These are phyloP conservation scores for Elsinoe perseae DNA, from an alignment of 2,329 filamentous ascomycete genomes.

Conservation along the genomic window DNA sequence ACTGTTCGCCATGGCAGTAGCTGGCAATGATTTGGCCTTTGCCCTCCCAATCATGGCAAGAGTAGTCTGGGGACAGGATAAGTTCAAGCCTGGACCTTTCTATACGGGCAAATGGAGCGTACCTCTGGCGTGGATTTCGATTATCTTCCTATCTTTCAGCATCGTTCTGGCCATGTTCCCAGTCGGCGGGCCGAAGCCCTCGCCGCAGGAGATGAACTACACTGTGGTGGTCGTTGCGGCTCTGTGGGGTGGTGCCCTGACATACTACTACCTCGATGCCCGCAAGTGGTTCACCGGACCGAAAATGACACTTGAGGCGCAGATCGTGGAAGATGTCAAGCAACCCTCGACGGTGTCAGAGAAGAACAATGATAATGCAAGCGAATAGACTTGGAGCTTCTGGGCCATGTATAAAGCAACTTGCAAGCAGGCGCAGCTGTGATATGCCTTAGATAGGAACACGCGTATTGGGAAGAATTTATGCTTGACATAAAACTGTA, in stretches of 20 bases:
- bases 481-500: too few species aligned
- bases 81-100: slow-evolving; percentile 53
- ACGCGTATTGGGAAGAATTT: too few species aligned
- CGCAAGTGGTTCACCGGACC: slow-evolving; percentile 53
- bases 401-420: too few species aligned
- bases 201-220: slow-evolving; percentile 51
- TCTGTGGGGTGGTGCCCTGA: slow-evolving; percentile 50
- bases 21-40: slow-evolving; percentile 56
- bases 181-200: slow-evolving; percentile 46
- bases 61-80: slow-evolving; percentile 49
- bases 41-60: slow-evolving; percentile 51
- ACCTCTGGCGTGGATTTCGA: slow-evolving; percentile 47
- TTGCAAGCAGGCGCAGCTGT: too few species aligned
- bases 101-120: slow-evolving; percentile 50
- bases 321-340: background rate
- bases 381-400: too few species aligned
- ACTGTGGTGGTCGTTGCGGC: slow-evolving; percentile 54
- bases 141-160: slow-evolving; percentile 49
- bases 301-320: slow-evolving; percentile 45
- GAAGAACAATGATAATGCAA: background rate
- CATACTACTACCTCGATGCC: slow-evolving; percentile 51
- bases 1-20: slow-evolving; percentile 52
- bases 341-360: background rate
- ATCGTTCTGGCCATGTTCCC: slow-evolving; percentile 55
- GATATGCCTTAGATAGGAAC: too few species aligned